These are phyloP conservation scores for Xerophyta viscosa DNA, from an alignment of 106 monocot genomes.

Conservation along the genomic window DNA sequence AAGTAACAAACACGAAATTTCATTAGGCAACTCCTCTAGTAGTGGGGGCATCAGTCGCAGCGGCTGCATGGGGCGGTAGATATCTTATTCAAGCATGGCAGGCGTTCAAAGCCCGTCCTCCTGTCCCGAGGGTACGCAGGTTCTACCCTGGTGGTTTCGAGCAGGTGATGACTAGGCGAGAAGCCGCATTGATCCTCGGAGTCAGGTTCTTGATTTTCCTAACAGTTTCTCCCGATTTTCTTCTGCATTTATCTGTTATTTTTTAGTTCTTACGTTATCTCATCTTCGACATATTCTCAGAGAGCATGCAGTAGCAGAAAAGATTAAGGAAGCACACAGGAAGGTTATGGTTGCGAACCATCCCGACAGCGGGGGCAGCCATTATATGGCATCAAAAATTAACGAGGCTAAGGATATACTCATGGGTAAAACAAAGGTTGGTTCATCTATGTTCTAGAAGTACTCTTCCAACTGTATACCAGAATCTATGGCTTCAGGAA, in stretches of 20 bases:
- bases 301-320: conserved; percentile 57
- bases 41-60: conserved; percentile 43
- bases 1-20: too few species aligned
- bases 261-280: background rate
- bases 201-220: conserved; percentile 35
- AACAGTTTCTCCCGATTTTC: background rate
- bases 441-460: conserved; percentile 37
- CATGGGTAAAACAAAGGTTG: conserved; percentile 27
- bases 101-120: conserved; percentile 43
- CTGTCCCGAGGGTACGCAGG: conserved; percentile 35
- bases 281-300: conserved; percentile 9
- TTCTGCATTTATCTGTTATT: background rate
- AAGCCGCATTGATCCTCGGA: conserved; percentile 87
- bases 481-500: too few species aligned
- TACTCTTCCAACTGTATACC: too few species aligned
- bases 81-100: conserved; percentile 65
- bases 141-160: conserved; percentile 92
- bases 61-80: conserved; percentile 52
- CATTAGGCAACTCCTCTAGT: conserved; percentile 33
- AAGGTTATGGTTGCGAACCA: conserved; percentile 86
- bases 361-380: conserved; percentile 76
- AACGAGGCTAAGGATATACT: conserved; percentile 81
- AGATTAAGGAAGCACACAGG: conserved; percentile 80
- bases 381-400: conserved; percentile 73
- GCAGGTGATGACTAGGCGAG: conserved; percentile 67